These are phyloP conservation scores for Drechslera avenae DNA, from an alignment of 2,329 filamentous ascomycete species.

Conservation along the genomic window DNA sequence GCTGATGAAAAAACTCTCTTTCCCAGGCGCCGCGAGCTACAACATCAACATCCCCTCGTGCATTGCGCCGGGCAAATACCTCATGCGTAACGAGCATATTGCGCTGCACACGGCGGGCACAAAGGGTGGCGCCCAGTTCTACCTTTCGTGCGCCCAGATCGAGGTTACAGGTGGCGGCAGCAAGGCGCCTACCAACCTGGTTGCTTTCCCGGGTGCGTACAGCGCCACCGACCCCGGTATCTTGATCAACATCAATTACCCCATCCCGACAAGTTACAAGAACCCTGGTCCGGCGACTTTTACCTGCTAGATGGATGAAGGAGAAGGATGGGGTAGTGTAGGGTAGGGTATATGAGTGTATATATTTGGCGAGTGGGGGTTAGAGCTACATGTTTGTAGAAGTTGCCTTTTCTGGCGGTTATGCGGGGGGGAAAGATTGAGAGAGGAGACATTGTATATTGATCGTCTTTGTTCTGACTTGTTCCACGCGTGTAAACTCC, in stretches of 20 bases:
- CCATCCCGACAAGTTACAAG: constrained; percentile 11
- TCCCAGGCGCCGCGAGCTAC: constrained; percentile 10
- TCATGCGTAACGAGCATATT: constrained; percentile 56
- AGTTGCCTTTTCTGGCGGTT: too few species aligned
- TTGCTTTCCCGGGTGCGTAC: constrained; percentile 49
- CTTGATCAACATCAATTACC: constrained; percentile 41
- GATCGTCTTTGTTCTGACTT: too few species aligned
- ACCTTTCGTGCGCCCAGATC: constrained; percentile 54
- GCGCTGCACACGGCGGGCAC: constrained; percentile 49
- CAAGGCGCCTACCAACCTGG: constrained; percentile 44
- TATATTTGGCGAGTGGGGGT: too few species aligned
- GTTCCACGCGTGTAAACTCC: too few species aligned
- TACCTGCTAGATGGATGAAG: constrained; percentile 3
- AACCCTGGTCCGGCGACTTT: constrained; percentile 11
- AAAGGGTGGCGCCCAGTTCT: constrained; percentile 50
- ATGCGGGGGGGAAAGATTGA: too few species aligned
- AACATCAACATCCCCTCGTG: constrained; percentile 48
- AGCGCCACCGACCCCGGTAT: constrained; percentile 34
- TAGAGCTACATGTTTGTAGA: too few species aligned
- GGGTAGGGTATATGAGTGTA: too few species aligned
- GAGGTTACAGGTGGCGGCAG: constrained; percentile 47
- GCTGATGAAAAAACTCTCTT: too few species aligned
- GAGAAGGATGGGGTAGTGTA: too few species aligned
- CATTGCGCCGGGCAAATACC: constrained; percentile 52
- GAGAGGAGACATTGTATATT: too few species aligned